Base-by-base conservation (phyloP, 768 basidiomycete genomes). In the Suillus subalutaceus region DNA sequence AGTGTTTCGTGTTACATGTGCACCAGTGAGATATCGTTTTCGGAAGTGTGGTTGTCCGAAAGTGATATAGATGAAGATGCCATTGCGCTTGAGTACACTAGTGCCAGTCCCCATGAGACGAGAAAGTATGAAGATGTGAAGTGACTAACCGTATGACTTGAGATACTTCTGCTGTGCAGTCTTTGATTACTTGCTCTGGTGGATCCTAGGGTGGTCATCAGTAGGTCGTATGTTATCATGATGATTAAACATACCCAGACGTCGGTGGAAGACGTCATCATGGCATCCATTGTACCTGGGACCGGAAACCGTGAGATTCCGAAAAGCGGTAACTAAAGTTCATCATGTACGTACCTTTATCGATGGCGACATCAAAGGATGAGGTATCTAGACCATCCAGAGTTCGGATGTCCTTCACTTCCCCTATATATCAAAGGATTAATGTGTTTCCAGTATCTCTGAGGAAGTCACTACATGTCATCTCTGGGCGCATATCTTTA, bases 21-120 rank as follows among this genome's bases (percentile, higher is more conserved):
- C 38, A 38, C 75, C 75, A 4, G 79, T 83, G 20, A 96, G 78
- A 75, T 87, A 93, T 23, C 86, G 87, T 64, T 83, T 82, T 48
- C 94, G 88, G 74, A 96, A 95, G 74, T 96, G 94, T 0, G 94
- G 94, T 73, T 95, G 94, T 5, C 93, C 94, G 69, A 95, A 94
- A 6, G 93, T 95, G 65, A 95, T 77, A 74, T 94, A 94, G 56
- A 95, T 76, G 76, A 94, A 92, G 3, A 80, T 68, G 0, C 91
- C 90, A 2, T 67, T 77, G n/a, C 78, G 73, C n/a, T 84, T 83
- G 23, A 94, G 83, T 9, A 92, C 86, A 69, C 92, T 93, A n/a
- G n/a, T n/a, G 67, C 15, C 65, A 66, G 38, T 37, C 10, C 32
- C 6, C 16, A 32, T 63, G 26, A 43, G 40, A 9, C 55, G 26